These are phyloP conservation scores for Ascochyta pisi DNA, from an alignment of 2,329 filamentous ascomycete genomes.

Conservation along the genomic window DNA sequence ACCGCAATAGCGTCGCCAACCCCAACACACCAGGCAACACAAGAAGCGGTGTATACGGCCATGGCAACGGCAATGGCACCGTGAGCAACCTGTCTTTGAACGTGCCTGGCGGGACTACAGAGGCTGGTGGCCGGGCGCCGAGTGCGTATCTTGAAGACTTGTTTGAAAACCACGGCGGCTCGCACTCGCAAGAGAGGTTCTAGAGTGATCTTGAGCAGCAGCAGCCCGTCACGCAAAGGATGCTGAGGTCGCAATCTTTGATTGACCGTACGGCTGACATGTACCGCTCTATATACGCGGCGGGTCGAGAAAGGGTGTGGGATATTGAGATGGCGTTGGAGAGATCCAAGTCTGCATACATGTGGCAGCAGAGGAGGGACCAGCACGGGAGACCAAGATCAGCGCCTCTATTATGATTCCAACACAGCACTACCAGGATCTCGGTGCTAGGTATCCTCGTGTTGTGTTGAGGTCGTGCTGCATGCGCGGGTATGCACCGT, in stretches of 20 bases:
- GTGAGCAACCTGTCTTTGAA: constrained; percentile 71
- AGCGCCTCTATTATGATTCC: background rate
- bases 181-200: constrained; percentile 41
- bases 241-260: constrained; percentile 2
- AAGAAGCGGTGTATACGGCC: constrained; percentile 37
- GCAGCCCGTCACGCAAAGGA: background rate
- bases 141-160: constrained; percentile 91
- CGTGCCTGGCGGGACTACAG: constrained; percentile 55
- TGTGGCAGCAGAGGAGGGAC: background rate
- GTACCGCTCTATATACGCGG: background rate
- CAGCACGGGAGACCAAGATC: background rate
- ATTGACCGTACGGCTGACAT: constrained; percentile 1
- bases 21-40: constrained; percentile 44
- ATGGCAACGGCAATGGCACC: constrained; percentile 59
- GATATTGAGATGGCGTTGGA: constrained; percentile 10
- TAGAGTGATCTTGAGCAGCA: constrained; percentile 33
- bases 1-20: constrained; percentile 48
- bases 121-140: constrained; percentile 73
- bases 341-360: background rate
- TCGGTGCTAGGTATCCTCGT: background rate
- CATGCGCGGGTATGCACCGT: constrained; percentile 4
- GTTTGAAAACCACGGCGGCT: constrained; percentile 72
- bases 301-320: constrained; percentile 8
- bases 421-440: background rate
- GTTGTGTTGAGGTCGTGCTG: constrained; percentile 8